Conservation (phyloP, 106 monocot genomes). For the Alisma plantagoaquatica region DNA sequence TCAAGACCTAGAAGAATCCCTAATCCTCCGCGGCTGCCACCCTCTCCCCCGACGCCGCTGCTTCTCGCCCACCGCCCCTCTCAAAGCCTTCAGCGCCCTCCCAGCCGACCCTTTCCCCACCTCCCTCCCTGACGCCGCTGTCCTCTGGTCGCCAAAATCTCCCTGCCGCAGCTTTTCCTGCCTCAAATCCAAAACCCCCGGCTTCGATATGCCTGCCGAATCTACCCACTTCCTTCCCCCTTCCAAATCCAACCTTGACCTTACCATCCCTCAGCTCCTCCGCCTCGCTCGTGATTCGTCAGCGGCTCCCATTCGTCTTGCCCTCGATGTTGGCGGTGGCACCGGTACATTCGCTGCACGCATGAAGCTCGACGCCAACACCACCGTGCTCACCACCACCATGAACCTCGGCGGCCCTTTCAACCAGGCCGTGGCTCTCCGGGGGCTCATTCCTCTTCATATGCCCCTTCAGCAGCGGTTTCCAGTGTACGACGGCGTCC, state of each 20-base stretch:
- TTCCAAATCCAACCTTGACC: slow-evolving; percentile 52
- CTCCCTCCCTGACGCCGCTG: slow-evolving; percentile 43
- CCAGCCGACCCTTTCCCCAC: slow-evolving; percentile 11
- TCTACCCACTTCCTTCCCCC: slow-evolving; percentile 34
- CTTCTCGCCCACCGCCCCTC: slow-evolving; percentile 54
- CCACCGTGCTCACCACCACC: slow-evolving; percentile 56
- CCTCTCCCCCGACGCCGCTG: slow-evolving; percentile 99
- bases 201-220: slow-evolving; percentile 30
- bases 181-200: slow-evolving; percentile 29
- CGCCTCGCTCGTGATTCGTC: slow-evolving; percentile 21
- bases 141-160: slow-evolving; percentile 36
- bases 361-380: slow-evolving; percentile 34
- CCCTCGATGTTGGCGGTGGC: slow-evolving; percentile 71
- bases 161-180: slow-evolving; percentile 49
- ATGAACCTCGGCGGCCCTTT: slow-evolving; percentile 57
- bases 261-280: slow-evolving; percentile 59
- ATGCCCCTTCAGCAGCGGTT: slow-evolving; percentile 88
- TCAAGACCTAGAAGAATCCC: slow-evolving; percentile 52
- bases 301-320: slow-evolving; percentile 48
- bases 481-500: slow-evolving; percentile 49
- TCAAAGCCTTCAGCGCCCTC: neutral
- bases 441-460: slow-evolving; percentile 72
- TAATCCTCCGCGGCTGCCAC: slow-evolving; percentile 92
- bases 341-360: slow-evolving; percentile 54
- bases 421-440: slow-evolving; percentile 58